Evolutionary conservation across 768 basidiomycete species (phyloP).

Genomic region (Hemileccinum impolitum): DNA sequence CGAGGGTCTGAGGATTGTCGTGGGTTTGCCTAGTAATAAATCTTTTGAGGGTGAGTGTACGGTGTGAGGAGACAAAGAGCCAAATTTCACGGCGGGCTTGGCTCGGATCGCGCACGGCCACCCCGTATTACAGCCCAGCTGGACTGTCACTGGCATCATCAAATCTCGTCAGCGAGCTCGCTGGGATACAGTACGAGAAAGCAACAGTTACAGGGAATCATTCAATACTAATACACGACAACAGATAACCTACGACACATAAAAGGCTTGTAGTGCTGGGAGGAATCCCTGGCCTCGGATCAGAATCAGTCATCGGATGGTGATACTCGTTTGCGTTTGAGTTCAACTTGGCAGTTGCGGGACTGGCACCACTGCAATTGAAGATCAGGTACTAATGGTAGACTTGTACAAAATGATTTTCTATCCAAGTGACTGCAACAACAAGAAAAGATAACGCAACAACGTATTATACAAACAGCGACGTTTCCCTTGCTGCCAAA

Average conservation of each 20-base stretch:
- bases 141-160: background rate
- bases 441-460: background rate
- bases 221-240: too few species aligned
- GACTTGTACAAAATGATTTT: slow-evolving; percentile 6
- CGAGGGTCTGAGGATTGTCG: background rate
- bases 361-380: too few species aligned
- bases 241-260: too few species aligned
- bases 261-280: too few species aligned
- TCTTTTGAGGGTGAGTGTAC: background rate
- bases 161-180: too few species aligned
- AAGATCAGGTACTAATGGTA: slow-evolving; percentile 4
- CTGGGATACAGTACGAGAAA: too few species aligned
- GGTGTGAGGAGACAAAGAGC: slow-evolving; percentile 1
- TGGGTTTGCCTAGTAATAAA: background rate
- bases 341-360: too few species aligned
- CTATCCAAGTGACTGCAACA: slow-evolving; percentile 8
- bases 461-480: slow-evolving; percentile 12
- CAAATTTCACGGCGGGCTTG: background rate
- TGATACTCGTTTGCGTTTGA: too few species aligned
- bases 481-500: background rate
- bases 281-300: too few species aligned
- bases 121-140: background rate
- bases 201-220: too few species aligned
- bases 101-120: slow-evolving; percentile 7
- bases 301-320: too few species aligned